Conservation (phyloP, 768 basidiomycete genomes). For the Xerocomellus intermedius region DNA sequence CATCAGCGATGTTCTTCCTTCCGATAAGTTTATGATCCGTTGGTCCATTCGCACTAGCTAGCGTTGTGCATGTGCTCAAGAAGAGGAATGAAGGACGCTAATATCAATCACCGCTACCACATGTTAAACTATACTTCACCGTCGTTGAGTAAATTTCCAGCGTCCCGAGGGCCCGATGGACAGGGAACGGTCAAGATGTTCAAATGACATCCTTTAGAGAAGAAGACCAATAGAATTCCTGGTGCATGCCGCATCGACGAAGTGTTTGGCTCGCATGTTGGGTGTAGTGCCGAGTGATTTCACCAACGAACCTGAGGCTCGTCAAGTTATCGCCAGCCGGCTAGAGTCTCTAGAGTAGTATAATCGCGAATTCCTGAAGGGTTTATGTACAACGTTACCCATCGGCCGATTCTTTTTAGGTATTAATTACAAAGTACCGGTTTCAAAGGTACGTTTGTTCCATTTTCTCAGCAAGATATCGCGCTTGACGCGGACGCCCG, state of each 20-base stretch:
- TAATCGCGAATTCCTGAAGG: background rate
- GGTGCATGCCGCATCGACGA: background rate
- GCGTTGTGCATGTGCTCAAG: background rate
- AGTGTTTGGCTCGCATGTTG: background rate
- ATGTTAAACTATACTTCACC: no score
- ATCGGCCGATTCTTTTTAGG: background rate
- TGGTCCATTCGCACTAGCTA: background rate
- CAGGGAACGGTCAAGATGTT: background rate
- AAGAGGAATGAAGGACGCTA: no score
- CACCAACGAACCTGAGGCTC: background rate
- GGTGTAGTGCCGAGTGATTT: background rate
- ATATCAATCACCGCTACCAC: no score
- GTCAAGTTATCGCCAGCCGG: background rate
- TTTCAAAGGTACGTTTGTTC: background rate
- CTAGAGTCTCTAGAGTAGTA: background rate
- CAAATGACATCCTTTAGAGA: background rate
- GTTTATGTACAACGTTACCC: background rate
- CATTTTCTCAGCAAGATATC: constrained; percentile 5
- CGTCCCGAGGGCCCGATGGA: background rate
- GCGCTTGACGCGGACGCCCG: constrained; percentile 1
- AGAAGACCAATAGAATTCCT: background rate
- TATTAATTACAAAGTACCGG: background rate
- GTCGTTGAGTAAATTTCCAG: no score
- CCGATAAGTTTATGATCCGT: background rate
- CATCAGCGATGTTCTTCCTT: background rate